A percentile compares a stretch with the other conserved stretches of the same genome.
Conservation (phyloP, 768 basidiomycete species). For the Auriscalpium orientale region DNA sequence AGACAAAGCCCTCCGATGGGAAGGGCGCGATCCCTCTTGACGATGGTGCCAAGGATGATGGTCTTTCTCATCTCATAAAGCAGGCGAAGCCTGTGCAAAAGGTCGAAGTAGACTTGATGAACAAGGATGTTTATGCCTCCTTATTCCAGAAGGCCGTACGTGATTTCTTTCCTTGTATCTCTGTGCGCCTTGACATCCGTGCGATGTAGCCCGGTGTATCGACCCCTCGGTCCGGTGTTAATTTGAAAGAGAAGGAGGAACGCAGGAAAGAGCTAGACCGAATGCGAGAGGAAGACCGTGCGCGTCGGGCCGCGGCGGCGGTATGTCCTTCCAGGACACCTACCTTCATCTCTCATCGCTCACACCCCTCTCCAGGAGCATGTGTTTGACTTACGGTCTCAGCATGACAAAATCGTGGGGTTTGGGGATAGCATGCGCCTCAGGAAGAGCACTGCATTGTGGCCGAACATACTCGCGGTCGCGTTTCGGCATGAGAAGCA, state of each 20-base stretch:
- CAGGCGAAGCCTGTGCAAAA: slow-evolving; percentile 10
- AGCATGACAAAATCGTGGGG: slow-evolving; percentile 18
- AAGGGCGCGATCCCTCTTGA: background rate
- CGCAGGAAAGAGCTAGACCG: slow-evolving; percentile 20
- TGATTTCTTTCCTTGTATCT: background rate
- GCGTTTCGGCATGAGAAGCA: slow-evolving; percentile 15
- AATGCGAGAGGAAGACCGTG: slow-evolving; percentile 22
- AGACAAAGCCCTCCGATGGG: background rate
- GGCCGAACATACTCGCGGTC: slow-evolving; percentile 16
- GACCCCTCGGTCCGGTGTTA: slow-evolving; percentile 17
- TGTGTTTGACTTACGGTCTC: slow-evolving; percentile 20
- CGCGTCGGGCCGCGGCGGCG: slow-evolving; percentile 14
- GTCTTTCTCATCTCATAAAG: slow-evolving; percentile 10
- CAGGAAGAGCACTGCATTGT: slow-evolving; percentile 14
- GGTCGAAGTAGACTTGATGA: slow-evolving; percentile 16
- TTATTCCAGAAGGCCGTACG: slow-evolving; percentile 17
- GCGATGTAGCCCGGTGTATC: slow-evolving; percentile 10
- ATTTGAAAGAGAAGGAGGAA: slow-evolving; percentile 20
- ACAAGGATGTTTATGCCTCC: slow-evolving; percentile 15
- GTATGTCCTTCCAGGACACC: slow-evolving; percentile 4
- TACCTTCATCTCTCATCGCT: background rate
- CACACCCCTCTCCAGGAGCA: slow-evolving; percentile 9
- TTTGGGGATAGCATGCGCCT: slow-evolving; percentile 16
- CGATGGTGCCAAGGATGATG: slow-evolving; percentile 3
- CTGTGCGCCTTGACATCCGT: background rate